Conservation (phyloP, 768 basidiomycete species). For the Suillus cothurnatus region DNA sequence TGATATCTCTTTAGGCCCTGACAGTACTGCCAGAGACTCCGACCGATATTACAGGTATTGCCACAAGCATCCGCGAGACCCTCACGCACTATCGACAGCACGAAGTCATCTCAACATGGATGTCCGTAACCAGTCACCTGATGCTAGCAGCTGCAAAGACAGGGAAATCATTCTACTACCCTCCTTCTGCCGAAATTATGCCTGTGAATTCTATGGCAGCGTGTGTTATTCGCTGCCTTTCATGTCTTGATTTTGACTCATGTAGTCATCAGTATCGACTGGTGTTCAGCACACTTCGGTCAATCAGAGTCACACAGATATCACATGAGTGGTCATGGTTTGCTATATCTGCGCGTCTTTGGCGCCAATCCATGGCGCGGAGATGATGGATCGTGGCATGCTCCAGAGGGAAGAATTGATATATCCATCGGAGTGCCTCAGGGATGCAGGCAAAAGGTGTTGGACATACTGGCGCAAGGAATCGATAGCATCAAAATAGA, state of each 20-base stretch:
- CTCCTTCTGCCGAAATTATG: slow-evolving; percentile 9
- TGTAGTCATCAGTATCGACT: slow-evolving; percentile 20
- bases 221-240: slow-evolving; percentile 14
- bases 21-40: slow-evolving; percentile 13
- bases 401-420: slow-evolving; percentile 21
- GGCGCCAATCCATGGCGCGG: slow-evolving; percentile 25
- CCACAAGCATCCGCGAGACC: slow-evolving; percentile 19
- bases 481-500: background rate
- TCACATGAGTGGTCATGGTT: slow-evolving; percentile 15
- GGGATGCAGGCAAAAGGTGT: slow-evolving; percentile 21
- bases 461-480: slow-evolving; percentile 18
- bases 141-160: slow-evolving; percentile 24
- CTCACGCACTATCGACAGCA: slow-evolving; percentile 17
- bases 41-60: slow-evolving; percentile 20
- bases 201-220: slow-evolving; percentile 24
- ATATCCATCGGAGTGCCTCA: slow-evolving; percentile 25
- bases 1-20: slow-evolving; percentile 11
- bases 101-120: slow-evolving; percentile 20
- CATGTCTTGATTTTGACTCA: background rate
- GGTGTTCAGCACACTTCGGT: slow-evolving; percentile 25
- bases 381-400: slow-evolving; percentile 15
- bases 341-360: slow-evolving; percentile 26
- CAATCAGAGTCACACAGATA: slow-evolving; percentile 18
- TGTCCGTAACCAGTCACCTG: slow-evolving; percentile 17
- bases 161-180: slow-evolving; percentile 17